These are phyloP conservation scores for Phalaenopsis equestris DNA, from an alignment of 106 monocot species.

Conservation along the genomic window DNA sequence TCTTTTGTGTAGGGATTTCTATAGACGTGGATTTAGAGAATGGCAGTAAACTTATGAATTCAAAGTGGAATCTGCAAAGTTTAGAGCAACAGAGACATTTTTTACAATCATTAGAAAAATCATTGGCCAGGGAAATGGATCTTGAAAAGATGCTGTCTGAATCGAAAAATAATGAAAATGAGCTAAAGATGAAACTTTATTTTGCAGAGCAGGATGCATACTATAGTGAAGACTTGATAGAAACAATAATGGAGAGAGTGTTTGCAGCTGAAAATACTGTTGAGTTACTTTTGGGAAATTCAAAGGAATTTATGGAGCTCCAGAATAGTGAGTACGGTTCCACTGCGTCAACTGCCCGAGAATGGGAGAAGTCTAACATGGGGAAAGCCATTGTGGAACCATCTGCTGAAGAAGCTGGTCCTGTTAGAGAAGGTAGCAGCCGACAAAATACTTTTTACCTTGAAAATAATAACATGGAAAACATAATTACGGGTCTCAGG, in stretches of 20 bases:
- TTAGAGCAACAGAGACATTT: constrained; percentile 54
- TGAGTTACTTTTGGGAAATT: constrained; percentile 40
- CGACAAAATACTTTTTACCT: constrained; percentile 17
- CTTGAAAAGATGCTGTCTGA: constrained; percentile 68
- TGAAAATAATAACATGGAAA: constrained; percentile 29
- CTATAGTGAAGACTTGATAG: constrained; percentile 48
- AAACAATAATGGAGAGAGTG: constrained; percentile 28
- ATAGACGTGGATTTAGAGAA: constrained; percentile 23
- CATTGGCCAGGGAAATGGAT: constrained; percentile 83
- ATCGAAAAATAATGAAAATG: constrained; percentile 39
- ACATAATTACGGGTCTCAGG: constrained; percentile 31
- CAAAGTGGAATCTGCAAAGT: constrained; percentile 34
- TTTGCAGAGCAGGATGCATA: constrained; percentile 34
- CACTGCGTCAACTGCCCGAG: constrained; percentile 19
- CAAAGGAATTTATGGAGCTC: constrained; percentile 42
- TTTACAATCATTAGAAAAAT: constrained; percentile 81
- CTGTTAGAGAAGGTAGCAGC: constrained; percentile 13
- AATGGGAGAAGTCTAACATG: constrained; percentile 28
- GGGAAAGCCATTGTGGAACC: constrained; percentile 17
- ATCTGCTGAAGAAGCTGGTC: constrained; percentile 14
- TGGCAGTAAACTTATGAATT: constrained; percentile 21
- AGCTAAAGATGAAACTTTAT: constrained; percentile 49
- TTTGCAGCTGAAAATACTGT: constrained; percentile 72
- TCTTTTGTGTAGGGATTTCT: constrained; percentile 33
- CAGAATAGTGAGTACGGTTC: constrained; percentile 35